Percentiles rank a stretch among this genome's conserved stretches.
These are phyloP conservation scores for Suhomyces anneliseae DNA, from an alignment of 1,139 yeast genomes.

Conservation along the genomic window DNA sequence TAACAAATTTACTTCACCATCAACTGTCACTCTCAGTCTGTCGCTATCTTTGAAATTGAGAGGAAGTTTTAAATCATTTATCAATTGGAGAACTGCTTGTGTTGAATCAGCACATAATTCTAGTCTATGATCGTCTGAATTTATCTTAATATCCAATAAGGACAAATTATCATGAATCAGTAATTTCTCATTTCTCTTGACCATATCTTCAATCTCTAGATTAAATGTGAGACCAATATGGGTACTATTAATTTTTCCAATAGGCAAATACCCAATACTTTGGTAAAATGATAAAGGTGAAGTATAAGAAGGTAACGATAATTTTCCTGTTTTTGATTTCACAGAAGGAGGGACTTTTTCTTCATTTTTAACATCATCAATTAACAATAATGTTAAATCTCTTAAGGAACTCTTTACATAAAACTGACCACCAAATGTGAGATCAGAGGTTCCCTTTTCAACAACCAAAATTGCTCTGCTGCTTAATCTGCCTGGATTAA, in stretches of 20 bases:
- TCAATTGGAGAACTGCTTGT: slow-evolving; percentile 63
- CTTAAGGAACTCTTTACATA: slow-evolving; percentile 47
- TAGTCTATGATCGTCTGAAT: slow-evolving; percentile 49
- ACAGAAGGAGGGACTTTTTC: slow-evolving; percentile 18
- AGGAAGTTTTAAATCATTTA: slow-evolving; percentile 73
- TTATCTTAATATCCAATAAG: slow-evolving; percentile 44
- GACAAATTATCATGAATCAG: slow-evolving; percentile 26
- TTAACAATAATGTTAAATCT: slow-evolving; percentile 46
- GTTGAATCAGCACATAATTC: slow-evolving; percentile 85
- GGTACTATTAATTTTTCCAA: slow-evolving; percentile 46
- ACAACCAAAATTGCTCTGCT: slow-evolving; percentile 54
- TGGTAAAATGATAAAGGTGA: slow-evolving; percentile 13
- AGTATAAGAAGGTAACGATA: slow-evolving; percentile 9
- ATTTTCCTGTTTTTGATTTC: slow-evolving; percentile 4
- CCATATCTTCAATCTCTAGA: slow-evolving; percentile 24
- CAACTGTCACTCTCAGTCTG: slow-evolving; percentile 45
- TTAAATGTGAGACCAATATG: slow-evolving; percentile 43
- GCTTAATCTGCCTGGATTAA: slow-evolving; percentile 57
- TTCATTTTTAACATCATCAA: slow-evolving; percentile 53
- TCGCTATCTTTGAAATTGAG: slow-evolving; percentile 57
- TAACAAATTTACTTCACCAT: slow-evolving; percentile 46
- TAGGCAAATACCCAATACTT: slow-evolving; percentile 43
- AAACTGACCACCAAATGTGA: slow-evolving; percentile 36
- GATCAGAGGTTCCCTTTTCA: slow-evolving; percentile 53
- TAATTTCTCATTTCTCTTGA: slow-evolving; percentile 20